These are phyloP conservation scores for Aspergillus quadrilineatus DNA, from an alignment of 2,329 filamentous ascomycete genomes.

Conservation along the genomic window DNA sequence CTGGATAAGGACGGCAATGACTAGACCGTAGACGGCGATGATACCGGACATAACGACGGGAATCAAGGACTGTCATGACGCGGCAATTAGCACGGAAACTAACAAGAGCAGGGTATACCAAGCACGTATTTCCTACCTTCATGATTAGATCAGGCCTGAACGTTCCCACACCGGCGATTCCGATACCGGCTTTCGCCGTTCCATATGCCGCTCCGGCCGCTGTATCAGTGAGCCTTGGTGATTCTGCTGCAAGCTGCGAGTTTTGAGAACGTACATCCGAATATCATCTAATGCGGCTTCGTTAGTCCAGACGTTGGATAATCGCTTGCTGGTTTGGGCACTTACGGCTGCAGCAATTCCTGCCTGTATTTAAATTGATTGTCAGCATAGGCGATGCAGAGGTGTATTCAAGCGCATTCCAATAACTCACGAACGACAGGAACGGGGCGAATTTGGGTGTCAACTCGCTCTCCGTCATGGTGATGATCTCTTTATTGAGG, in stretches of 20 bases:
- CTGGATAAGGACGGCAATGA: constrained; percentile 93
- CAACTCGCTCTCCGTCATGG: constrained; percentile 50
- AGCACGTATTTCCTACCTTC: constrained; percentile 52
- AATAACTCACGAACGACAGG: constrained; percentile 62
- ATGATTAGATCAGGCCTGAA: constrained; percentile 67
- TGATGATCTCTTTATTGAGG: constrained; percentile 19
- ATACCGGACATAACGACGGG: constrained; percentile 92
- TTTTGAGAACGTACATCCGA: constrained; percentile 46
- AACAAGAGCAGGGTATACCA: neutral
- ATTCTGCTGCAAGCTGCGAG: constrained; percentile 8
- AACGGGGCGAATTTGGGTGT: constrained; percentile 66
- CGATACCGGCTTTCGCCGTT: constrained; percentile 67
- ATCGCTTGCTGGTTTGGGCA: constrained; percentile 13
- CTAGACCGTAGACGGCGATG: constrained; percentile 94
- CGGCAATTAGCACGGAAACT: constrained; percentile 11
- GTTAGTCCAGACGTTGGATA: constrained; percentile 25
- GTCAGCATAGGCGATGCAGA: neutral
- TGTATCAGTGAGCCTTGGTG: constrained; percentile 35
- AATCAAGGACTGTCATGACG: constrained; percentile 47
- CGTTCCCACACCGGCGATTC: constrained; percentile 65
- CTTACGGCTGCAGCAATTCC: constrained; percentile 52
- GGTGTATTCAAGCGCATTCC: neutral
- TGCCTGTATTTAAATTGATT: constrained; percentile 40
- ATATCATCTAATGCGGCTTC: constrained; percentile 46
- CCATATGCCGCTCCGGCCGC: constrained; percentile 66